Base-by-base conservation (phyloP, 164 flowering plant species). In the Nelumbo lutea region DNA sequence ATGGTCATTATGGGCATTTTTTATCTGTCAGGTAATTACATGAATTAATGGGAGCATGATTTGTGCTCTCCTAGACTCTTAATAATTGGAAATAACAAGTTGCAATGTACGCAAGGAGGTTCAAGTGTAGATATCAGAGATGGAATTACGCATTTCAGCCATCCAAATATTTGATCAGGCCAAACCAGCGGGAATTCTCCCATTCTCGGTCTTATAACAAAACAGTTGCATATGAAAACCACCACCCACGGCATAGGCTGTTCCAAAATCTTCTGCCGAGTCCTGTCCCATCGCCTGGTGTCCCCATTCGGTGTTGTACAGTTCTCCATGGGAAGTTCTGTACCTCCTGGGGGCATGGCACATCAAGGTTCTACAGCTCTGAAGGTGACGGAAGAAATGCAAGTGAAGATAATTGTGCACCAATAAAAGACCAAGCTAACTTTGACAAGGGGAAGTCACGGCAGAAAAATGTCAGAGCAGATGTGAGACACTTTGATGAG, bases 321-420 rank as follows among this genome's bases (percentile, higher is more conserved):
- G 44, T 68, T 62, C 74, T 72, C 56, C 8, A 39, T 61, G 73
- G 62, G 62, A 75, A 76, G 57, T 62, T 68, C 41, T 50, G 50
- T 68, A 14, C 75, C 6, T 53, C 70, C 59, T 80, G 76, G 66
- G 75, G 68, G 39, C 62, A 55, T 67, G 56, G 61, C 67, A 72
- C 67, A 15, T 70, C 78, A 41, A 79, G 97, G 67, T 65, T 68
- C 7, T 94, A 82, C 72, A 90, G 98, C 77, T 90, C 98, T 38
- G 84, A 88, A 81, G 93, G 93, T 48, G 93, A 91, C 81, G 98
- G 91, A 67, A 84, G 89, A 68, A 87, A 81, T 79, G 86, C 91
- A 15, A 88, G 88, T 67, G 93, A 87, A 73, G 84, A 86, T 78
- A 85, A 88, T 53, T 79, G 77, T 48, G 70, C 68, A 13, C 85